Evolutionary conservation across 345 rosid genomes (phyloP), one percentile per base, ranked within the genome.

Genomic region (Citrus medica): DNA sequence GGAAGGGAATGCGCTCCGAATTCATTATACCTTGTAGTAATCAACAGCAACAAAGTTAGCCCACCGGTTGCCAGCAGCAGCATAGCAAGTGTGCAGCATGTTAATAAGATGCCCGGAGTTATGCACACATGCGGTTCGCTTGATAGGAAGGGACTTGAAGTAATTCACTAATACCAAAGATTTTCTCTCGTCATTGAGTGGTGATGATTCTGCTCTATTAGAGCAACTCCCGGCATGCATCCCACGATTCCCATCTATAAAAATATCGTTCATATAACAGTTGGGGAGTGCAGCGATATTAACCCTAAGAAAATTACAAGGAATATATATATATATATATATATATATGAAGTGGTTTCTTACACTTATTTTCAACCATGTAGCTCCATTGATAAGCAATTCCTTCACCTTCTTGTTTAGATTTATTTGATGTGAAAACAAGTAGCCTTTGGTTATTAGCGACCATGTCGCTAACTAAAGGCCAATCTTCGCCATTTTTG

Each of bases 291-390:
- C 17, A 46, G 17, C 14, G 51, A 46, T 46, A 46, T 13, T 3
- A 46, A 3, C 16, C 16, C 5, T 12, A 46, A 46, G 4, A 46
- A 3, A 46, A 46, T 46, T 48, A 25, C 3, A 16, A 17, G 30
- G 30, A 4, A 48, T n/a, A 2, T 2, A 28, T 28, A 28, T 2
- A 28, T 28, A 28, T 1, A 3, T 25, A 2, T 2, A 28, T 28
- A 28, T 2, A 28, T 28, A 28, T 1, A 3, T 25, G 63, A 6
- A 7, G 22, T 19, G 7, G 12, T 14, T 48, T 42, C 81, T 76
- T 85, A 90, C 96, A 92, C 21, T 90, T 91, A 76, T 92, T 92
- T 86, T 90, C 96, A 33, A 89, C 93, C 96, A 90, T 92, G 89
- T 86, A 92, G 60, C 81, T 88, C 96, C 96, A 92, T 69, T 92